phyloP scores from a whole-genome alignment of 176 grass and related monocot species.

The Oryza meyeriana region DNA sequence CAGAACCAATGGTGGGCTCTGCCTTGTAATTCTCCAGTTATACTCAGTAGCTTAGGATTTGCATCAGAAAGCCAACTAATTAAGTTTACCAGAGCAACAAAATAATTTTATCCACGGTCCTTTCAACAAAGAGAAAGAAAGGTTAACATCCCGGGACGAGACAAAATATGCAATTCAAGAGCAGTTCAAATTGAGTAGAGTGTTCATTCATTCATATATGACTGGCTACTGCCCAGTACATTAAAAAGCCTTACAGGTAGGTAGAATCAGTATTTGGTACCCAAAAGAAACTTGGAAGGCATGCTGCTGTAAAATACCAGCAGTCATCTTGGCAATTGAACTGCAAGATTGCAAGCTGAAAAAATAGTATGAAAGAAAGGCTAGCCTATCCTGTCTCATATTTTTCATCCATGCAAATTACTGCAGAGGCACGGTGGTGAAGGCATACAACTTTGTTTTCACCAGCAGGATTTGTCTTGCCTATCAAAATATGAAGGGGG shows the following conservation, averaged over 20 bases:
- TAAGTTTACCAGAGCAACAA: neutral
- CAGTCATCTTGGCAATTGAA: neutral
- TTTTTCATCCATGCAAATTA: constrained; percentile 6
- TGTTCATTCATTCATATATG: neutral
- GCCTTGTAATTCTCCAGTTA: neutral
- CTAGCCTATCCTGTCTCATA: constrained; percentile 15
- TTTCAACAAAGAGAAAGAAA: neutral
- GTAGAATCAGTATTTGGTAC: neutral
- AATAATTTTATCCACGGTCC: neutral
- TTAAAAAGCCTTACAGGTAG: constrained; percentile 9
- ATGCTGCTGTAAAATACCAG: constrained; percentile 13
- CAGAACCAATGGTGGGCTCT: neutral
- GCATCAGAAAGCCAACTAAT: neutral
- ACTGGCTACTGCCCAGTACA: neutral
- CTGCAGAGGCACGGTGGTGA: neutral
- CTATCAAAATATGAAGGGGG: constrained; percentile 18
- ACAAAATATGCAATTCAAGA: neutral
- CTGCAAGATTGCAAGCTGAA: neutral
- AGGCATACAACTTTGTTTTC: neutral
- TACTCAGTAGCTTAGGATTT: neutral
- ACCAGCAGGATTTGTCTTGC: neutral
- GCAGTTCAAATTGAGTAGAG: neutral
- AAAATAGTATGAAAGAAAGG: neutral
- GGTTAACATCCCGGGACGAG: neutral
- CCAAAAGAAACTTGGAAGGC: constrained; percentile 2